Base-by-base conservation (phyloP, 805 yeast species). In the Hanseniaspora nectarophila region DNA sequence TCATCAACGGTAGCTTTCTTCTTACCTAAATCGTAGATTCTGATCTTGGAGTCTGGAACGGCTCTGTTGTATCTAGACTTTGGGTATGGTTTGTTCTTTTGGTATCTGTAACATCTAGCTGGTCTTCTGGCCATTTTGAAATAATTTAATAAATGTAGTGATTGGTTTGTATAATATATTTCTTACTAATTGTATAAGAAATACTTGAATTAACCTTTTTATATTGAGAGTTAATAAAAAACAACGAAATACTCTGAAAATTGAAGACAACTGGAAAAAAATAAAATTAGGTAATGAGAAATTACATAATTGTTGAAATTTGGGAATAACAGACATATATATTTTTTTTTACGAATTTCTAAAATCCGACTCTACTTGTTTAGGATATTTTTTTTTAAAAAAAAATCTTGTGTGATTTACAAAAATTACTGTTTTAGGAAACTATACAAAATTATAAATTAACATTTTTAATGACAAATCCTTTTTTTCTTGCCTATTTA, bases 81-180 rank as follows among this genome's bases (percentile, higher is more conserved):
- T 80, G 98, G 98, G 85, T 81, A 92, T 71, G 98, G 98, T 82
- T 92, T 92, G 95, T 92, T 92, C 86, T 92, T 92, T 85, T 96
- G 94, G 94, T 90, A 92, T 81, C 98, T 88, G 96, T 92, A 92
- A 82, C 98, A 92, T 84, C 97, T 87, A 82, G 98, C 98, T 77
- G 98, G 98, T 85, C 97, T 90, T 81, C 97, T 88, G 76, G 97
- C 97, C 97, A 90, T 90, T 73, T 82, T 85, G 80, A 73, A 71
- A 60, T 56, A 55, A 56, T 57, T 54, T 51, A 16, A 15, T 38
- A 31, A 38, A 40, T 43, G 33, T 33, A 23, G 34, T 16, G 46
- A 45, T 26, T 43, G 50, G 50, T 53, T 46, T 53, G 13, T 28
- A 3, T 33, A 6, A 20, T 9, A 12, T n/a, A 40, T 43, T 49